phyloP scores from a whole-genome alignment of 2,329 filamentous ascomycete species.

The Clonostachys solani region DNA sequence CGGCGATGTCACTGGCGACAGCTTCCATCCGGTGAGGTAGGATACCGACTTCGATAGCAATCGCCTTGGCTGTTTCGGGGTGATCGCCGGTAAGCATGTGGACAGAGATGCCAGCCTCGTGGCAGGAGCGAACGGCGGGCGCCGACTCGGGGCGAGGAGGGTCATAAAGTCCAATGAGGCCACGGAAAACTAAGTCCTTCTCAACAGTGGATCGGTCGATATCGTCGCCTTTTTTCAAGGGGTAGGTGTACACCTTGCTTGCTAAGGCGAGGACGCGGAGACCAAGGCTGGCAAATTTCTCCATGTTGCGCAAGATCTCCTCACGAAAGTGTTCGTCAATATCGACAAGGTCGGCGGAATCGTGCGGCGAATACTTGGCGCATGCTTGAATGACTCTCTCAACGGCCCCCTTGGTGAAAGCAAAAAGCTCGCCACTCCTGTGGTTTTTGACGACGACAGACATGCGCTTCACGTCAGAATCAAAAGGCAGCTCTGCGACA shows the following conservation, averaged over 20 bases:
- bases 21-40: slow-evolving; percentile 42
- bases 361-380: slow-evolving; percentile 24
- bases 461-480: slow-evolving; percentile 72
- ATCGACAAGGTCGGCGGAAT: slow-evolving; percentile 21
- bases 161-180: slow-evolving; percentile 67
- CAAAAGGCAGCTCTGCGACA: slow-evolving; percentile 65
- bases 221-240: slow-evolving; percentile 33
- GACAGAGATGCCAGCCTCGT: slow-evolving; percentile 58
- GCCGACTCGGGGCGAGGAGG: slow-evolving; percentile 66
- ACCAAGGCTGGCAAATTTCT: slow-evolving; percentile 55
- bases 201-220: slow-evolving; percentile 52
- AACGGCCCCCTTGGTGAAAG: slow-evolving; percentile 61
- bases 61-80: slow-evolving; percentile 57
- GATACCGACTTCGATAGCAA: slow-evolving; percentile 59
- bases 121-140: slow-evolving; percentile 52
- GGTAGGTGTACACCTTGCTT: slow-evolving; percentile 31
- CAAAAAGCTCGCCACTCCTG: slow-evolving; percentile 18
- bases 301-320: slow-evolving; percentile 60
- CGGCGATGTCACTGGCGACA: slow-evolving; percentile 46
- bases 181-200: slow-evolving; percentile 57
- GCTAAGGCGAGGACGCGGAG: slow-evolving; percentile 66
- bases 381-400: slow-evolving; percentile 57
- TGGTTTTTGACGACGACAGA: slow-evolving; percentile 57
- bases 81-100: slow-evolving; percentile 69
- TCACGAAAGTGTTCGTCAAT: slow-evolving; percentile 48